phyloP scores from a whole-genome alignment of 495 filamentous ascomycete genomes.

The Aspergillus coremiiformis region DNA sequence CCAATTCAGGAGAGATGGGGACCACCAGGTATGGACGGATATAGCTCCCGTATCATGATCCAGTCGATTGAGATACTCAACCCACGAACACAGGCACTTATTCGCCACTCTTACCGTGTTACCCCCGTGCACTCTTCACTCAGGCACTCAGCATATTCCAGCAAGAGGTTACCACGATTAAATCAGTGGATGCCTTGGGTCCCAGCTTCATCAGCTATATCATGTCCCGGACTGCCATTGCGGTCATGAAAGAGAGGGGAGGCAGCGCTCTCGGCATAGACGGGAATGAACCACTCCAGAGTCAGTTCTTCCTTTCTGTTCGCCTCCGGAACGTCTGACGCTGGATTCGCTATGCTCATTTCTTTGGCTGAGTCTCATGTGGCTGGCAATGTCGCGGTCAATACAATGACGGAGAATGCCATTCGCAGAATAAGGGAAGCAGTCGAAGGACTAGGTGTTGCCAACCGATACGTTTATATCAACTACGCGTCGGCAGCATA shows the following conservation, averaged over 20 bases:
- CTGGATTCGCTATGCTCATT: slow-evolving; percentile 4
- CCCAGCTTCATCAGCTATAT: slow-evolving; percentile 14
- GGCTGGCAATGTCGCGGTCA: slow-evolving; percentile 3
- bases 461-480: slow-evolving; percentile 14
- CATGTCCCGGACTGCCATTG: slow-evolving; percentile 7
- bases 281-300: slow-evolving; percentile 12
- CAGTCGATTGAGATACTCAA: too few relatives aligned
- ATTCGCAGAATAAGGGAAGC: not conserved
- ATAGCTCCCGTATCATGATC: too few relatives aligned
- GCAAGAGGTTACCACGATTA: slow-evolving; percentile 8
- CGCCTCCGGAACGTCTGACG: not conserved
- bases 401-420: slow-evolving; percentile 12
- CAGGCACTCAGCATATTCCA: slow-evolving; percentile 10
- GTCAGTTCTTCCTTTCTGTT: slow-evolving; percentile 2
- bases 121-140: slow-evolving; percentile 1
- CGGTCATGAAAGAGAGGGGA: slow-evolving; percentile 13
- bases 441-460: slow-evolving; percentile 7
- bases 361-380: slow-evolving; percentile 5
- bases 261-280: slow-evolving; percentile 25
- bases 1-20: slow-evolving; percentile 3
- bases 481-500: slow-evolving; percentile 14
- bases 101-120: slow-evolving; percentile 10
- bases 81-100: too few relatives aligned
- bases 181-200: slow-evolving; percentile 2
- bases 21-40: slow-evolving; percentile 10